A percentile compares a stretch with the other conserved stretches of the same genome.
phyloP scores from a whole-genome alignment of 164 flowering plant species.

The Protea cynaroides region DNA sequence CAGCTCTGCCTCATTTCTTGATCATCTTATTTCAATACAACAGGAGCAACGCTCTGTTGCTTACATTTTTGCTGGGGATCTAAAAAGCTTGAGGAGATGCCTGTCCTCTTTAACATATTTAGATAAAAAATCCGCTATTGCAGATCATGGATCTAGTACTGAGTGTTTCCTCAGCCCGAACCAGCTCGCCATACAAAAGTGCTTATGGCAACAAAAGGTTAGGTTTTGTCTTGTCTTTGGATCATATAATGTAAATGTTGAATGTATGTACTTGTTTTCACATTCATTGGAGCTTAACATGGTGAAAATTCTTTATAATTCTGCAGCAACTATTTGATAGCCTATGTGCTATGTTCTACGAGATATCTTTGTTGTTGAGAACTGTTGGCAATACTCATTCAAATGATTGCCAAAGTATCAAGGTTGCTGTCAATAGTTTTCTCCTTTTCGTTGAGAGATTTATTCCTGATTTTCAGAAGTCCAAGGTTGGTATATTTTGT shows the following conservation, averaged over 20 bases:
- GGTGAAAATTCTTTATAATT: constrained; percentile 3
- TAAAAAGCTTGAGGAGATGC: constrained; percentile 33
- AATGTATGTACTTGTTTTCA: not conserved
- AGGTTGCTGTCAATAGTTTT: constrained; percentile 27
- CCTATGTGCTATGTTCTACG: constrained; percentile 41
- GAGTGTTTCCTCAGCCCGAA: constrained; percentile 25
- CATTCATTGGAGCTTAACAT: not conserved
- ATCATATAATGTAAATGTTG: too few relatives aligned
- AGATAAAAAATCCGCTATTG: constrained; percentile 15
- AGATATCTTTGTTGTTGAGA: constrained; percentile 49
- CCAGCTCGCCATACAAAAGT: constrained; percentile 38
- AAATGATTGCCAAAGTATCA: constrained; percentile 42
- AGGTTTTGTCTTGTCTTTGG: not conserved
- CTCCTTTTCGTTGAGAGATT: constrained; percentile 39
- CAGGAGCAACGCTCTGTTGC: constrained; percentile 63
- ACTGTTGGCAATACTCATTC: constrained; percentile 47
- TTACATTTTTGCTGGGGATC: constrained; percentile 39
- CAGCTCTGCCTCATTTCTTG: constrained; percentile 50
- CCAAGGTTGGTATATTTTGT: constrained; percentile 50
- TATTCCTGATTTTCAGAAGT: constrained; percentile 37
- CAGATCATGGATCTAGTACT: constrained; percentile 12
- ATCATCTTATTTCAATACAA: constrained; percentile 65
- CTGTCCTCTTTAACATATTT: constrained; percentile 31
- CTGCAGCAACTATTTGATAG: constrained; percentile 71
- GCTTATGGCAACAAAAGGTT: constrained; percentile 96